phyloP scores from a whole-genome alignment of 345 rosid species.

The Sonneratia caseolaris region DNA sequence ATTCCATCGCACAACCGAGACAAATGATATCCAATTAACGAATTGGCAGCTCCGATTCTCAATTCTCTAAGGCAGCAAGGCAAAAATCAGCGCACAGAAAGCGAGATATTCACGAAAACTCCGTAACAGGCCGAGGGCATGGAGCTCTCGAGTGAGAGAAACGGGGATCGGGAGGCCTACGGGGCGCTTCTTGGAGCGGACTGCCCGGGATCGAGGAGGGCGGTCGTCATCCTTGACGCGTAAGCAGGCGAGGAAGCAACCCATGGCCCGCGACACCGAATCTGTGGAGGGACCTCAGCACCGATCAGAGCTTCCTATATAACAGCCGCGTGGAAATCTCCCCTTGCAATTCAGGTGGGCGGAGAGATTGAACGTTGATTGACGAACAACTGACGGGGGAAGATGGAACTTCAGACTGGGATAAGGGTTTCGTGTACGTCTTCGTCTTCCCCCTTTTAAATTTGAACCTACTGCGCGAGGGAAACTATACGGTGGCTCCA shows the following conservation, averaged over 20 bases:
- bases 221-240: conserved; percentile 38
- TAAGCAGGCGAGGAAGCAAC: conserved; percentile 72
- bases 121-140: background rate
- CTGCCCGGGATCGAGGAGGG: conserved; percentile 23
- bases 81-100: background rate
- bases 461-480: conserved; percentile 34
- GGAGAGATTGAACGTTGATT: background rate
- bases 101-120: background rate
- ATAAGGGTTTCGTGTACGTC: conserved; percentile 18
- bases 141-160: background rate
- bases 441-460: conserved; percentile 16
- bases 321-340: conserved; percentile 7
- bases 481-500: conserved; percentile 12
- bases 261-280: conserved; percentile 47
- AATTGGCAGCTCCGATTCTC: background rate
- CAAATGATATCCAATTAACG: background rate
- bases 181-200: conserved; percentile 18
- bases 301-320: conserved; percentile 31
- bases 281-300: conserved; percentile 19
- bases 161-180: conserved; percentile 15
- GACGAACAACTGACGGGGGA: background rate
- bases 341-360: background rate
- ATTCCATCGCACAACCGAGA: too few relatives aligned
- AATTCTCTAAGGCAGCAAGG: background rate
- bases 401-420: conserved; percentile 1